Evolutionary conservation across 371 early-diverging fungal genomes (phyloP).

Genomic region (Actinomortierella ambigua): DNA sequence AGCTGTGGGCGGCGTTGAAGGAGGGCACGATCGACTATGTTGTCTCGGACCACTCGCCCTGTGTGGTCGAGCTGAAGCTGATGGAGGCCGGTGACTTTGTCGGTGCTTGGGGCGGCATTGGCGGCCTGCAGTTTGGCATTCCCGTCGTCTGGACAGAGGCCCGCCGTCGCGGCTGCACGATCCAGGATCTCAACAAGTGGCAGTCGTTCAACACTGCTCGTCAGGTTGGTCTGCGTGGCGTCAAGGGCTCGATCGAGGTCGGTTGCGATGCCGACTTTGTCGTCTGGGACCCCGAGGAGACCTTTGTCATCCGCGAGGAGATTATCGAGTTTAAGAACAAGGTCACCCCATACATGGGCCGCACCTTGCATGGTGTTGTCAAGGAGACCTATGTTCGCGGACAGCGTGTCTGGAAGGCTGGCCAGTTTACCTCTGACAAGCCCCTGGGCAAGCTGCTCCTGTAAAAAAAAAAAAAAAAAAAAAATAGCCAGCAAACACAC

Average conservation of each 20-base stretch:
- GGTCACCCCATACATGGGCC: conserved; percentile 77
- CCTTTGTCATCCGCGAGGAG: conserved; percentile 56
- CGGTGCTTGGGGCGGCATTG: conserved; percentile 86
- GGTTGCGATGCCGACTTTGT: conserved; percentile 81
- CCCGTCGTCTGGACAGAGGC: conserved; percentile 85
- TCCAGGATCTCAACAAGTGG: conserved; percentile 70
- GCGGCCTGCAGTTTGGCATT: conserved; percentile 82
- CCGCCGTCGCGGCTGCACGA: conserved; percentile 64
- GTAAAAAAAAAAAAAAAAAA: conserved; percentile 13
- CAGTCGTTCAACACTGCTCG: conserved; percentile 69
- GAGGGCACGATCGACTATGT: conserved; percentile 85
- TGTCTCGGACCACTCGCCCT: conserved; percentile 86
- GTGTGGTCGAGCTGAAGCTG: conserved; percentile 77
- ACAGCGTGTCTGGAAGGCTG: conserved; percentile 54
- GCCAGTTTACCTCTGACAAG: conserved; percentile 27
- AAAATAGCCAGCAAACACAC: background rate
- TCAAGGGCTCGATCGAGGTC: conserved; percentile 71
- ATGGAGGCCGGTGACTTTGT: conserved; percentile 74
- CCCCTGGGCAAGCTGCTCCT: conserved; percentile 40
- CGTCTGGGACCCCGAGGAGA: conserved; percentile 75
- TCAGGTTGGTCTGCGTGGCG: conserved; percentile 61
- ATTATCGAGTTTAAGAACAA: conserved; percentile 84
- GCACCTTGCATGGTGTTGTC: conserved; percentile 65
- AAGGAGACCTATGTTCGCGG: conserved; percentile 81
- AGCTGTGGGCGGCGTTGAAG: conserved; percentile 75